Percentiles rank a stretch among this genome's conserved stretches.
Evolutionary conservation across 768 basidiomycete species (phyloP).

Genomic region (Hygrophorus russula): DNA sequence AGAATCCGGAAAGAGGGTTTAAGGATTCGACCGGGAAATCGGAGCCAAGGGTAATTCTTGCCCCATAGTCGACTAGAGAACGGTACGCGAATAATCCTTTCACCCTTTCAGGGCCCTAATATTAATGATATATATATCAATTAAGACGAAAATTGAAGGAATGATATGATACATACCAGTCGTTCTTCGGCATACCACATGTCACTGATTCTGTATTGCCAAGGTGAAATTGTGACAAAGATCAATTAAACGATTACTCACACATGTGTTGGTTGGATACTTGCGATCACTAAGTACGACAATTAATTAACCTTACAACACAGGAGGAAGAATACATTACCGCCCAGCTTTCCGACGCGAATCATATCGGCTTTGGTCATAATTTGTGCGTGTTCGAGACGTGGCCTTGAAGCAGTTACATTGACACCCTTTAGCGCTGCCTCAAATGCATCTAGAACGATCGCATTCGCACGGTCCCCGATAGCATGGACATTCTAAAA

Average conservation of each 20-base stretch:
- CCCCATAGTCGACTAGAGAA: conserved; percentile 51
- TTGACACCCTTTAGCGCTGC: conserved; percentile 46
- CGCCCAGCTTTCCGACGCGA: conserved; percentile 69
- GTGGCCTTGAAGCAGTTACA: conserved; percentile 56
- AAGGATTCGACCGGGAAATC: conserved; percentile 86
- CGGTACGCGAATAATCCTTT: conserved; percentile 84
- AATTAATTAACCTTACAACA: not conserved
- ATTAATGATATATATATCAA: not conserved
- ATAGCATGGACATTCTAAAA: conserved; percentile 78
- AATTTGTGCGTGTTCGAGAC: conserved; percentile 89
- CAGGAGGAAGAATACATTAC: conserved; percentile 26
- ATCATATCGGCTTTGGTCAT: conserved; percentile 65
- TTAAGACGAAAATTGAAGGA: not conserved
- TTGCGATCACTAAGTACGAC: conserved; percentile 61
- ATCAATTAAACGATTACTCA: conserved; percentile 26
- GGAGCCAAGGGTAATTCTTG: conserved; percentile 69
- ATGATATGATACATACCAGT: conserved; percentile 34
- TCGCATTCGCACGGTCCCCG: conserved; percentile 78
- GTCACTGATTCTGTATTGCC: conserved; percentile 49
- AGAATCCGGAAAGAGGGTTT: conserved; percentile 78
- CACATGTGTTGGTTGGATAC: conserved; percentile 85
- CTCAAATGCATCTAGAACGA: conserved; percentile 80
- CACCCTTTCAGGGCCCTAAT: conserved; percentile 71
- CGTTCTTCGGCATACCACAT: conserved; percentile 88
- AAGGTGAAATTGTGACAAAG: conserved; percentile 4